These are phyloP conservation scores for Wallacemonas sp. DNA, from an alignment of 208 protist species.

Conservation along the genomic window DNA sequence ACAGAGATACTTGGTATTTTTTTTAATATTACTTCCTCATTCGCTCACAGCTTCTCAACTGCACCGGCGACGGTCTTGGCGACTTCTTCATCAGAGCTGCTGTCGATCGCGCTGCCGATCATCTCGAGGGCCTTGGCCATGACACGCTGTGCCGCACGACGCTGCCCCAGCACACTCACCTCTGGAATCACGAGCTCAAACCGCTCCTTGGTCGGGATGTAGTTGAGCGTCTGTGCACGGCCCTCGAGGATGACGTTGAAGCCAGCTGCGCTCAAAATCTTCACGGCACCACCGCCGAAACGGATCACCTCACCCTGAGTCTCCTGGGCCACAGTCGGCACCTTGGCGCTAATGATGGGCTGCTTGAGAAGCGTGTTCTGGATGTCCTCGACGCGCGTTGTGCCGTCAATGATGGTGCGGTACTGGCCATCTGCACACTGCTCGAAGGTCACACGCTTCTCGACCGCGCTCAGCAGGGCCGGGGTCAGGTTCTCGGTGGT, in stretches of 20 bases:
- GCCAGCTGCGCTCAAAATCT: constrained; percentile 65
- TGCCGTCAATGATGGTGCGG: constrained; percentile 73
- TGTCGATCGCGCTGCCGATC: constrained; percentile 28
- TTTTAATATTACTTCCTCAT: too few relatives aligned
- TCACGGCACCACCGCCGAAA: constrained; percentile 69
- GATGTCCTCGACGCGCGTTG: constrained; percentile 66
- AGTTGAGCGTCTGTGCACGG: constrained; percentile 87
- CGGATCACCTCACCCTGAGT: constrained; percentile 93
- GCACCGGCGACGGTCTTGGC: constrained; percentile 24
- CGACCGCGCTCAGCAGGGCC: constrained; percentile 53
- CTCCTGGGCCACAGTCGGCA: constrained; percentile 88
- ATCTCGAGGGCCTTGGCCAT: constrained; percentile 75
- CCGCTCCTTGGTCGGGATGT: constrained; percentile 78
- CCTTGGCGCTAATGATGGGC: constrained; percentile 65
- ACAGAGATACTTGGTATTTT: too few relatives aligned
- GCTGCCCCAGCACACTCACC: constrained; percentile 68
- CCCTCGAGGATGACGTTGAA: constrained; percentile 93
- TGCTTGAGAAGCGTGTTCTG: constrained; percentile 90
- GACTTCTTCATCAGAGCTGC: constrained; percentile 26
- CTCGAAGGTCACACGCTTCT: constrained; percentile 73
- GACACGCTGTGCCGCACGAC: constrained; percentile 88
- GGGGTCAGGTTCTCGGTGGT: constrained; percentile 51
- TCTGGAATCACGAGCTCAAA: constrained; percentile 90
- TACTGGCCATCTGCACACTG: constrained; percentile 52
- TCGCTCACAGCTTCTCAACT: constrained; percentile 23